Conservation (phyloP, 2,329 filamentous ascomycete genomes). For the Epichloe baconii region DNA sequence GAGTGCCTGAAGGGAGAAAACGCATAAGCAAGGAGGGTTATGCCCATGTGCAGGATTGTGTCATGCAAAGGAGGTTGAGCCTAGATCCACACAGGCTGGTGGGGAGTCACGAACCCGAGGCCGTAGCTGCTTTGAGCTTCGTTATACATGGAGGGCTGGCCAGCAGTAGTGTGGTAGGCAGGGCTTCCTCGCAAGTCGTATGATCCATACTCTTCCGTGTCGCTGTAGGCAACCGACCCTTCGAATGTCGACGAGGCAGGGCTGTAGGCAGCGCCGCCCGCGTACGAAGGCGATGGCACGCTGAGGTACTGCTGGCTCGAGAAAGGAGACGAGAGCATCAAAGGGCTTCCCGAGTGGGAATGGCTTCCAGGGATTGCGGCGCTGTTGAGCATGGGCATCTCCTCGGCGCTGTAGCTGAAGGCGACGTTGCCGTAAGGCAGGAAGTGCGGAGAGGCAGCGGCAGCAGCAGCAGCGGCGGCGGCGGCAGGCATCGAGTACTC, state of each 20-base stretch:
- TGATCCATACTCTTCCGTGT: conserved; percentile 41
- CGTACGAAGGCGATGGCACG: conserved; percentile 49
- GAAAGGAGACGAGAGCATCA: conserved; percentile 44
- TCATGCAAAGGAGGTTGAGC: conserved; percentile 25
- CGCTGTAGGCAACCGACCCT: conserved; percentile 50
- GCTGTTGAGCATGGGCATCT: conserved; percentile 41
- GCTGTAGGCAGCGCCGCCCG: conserved; percentile 42
- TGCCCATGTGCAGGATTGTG: conserved; percentile 23
- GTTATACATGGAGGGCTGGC: conserved; percentile 33
- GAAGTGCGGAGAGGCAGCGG: conserved; percentile 23
- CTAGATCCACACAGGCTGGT: conserved; percentile 49
- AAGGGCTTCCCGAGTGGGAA: conserved; percentile 37
- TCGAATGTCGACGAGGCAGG: conserved; percentile 51
- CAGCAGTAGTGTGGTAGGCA: conserved; percentile 31
- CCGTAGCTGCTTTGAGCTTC: conserved; percentile 26
- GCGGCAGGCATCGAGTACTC: conserved; percentile 23
- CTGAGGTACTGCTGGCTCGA: conserved; percentile 44
- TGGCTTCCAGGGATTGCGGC: conserved; percentile 29
- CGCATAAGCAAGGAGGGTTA: conserved; percentile 13
- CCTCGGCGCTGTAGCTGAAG: conserved; percentile 52
- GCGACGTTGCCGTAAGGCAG: conserved; percentile 42
- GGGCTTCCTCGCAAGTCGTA: conserved; percentile 29
- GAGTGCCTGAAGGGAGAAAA: conserved; percentile 33
- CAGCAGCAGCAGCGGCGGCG: not conserved
- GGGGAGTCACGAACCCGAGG: conserved; percentile 50